These are phyloP conservation scores for Oidiodendron maius DNA, from an alignment of 495 filamentous ascomycete genomes.

Conservation along the genomic window DNA sequence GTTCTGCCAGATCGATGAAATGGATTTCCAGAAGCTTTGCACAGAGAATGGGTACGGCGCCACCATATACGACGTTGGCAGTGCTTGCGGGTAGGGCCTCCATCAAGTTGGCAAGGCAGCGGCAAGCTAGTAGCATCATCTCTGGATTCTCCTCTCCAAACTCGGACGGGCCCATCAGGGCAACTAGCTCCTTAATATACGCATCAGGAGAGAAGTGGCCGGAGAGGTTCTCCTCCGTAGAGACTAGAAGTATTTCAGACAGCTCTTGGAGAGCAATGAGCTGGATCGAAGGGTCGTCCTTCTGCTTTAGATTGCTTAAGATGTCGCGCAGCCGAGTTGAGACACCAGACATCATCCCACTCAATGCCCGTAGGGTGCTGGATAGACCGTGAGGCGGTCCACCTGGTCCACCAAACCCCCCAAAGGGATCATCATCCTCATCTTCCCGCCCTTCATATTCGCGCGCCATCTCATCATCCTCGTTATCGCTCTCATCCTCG, in stretches of 20 bases:
- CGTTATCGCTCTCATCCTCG: constrained; percentile 45
- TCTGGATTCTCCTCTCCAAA: constrained; percentile 88
- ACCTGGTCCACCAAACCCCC: constrained; percentile 60
- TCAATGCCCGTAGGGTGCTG: constrained; percentile 77
- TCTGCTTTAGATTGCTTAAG: constrained; percentile 74
- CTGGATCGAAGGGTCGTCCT: constrained; percentile 84
- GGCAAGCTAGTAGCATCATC: constrained; percentile 95
- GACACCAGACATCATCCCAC: constrained; percentile 83
- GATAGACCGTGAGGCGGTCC: constrained; percentile 63
- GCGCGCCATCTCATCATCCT: constrained; percentile 36
- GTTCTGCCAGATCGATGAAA: constrained; percentile 96
- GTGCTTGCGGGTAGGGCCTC: constrained; percentile 90
- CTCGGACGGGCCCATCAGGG: constrained; percentile 84
- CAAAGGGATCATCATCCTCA: constrained; percentile 74
- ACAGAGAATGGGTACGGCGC: constrained; percentile 89
- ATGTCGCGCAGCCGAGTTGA: constrained; percentile 77
- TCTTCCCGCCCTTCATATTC: constrained; percentile 46
- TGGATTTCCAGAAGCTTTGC: constrained; percentile 90
- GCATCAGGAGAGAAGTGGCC: constrained; percentile 92
- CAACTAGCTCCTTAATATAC: constrained; percentile 91
- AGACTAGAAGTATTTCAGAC: constrained; percentile 86
- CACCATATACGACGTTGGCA: constrained; percentile 92
- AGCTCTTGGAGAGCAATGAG: constrained; percentile 90
- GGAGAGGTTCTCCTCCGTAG: constrained; percentile 93
- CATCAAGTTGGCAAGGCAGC: constrained; percentile 96